A percentile compares a stretch with the other conserved stretches of the same genome.
Evolutionary conservation across 139 green algal genomes (phyloP).

Genomic region (Asterochloris sp.): DNA sequence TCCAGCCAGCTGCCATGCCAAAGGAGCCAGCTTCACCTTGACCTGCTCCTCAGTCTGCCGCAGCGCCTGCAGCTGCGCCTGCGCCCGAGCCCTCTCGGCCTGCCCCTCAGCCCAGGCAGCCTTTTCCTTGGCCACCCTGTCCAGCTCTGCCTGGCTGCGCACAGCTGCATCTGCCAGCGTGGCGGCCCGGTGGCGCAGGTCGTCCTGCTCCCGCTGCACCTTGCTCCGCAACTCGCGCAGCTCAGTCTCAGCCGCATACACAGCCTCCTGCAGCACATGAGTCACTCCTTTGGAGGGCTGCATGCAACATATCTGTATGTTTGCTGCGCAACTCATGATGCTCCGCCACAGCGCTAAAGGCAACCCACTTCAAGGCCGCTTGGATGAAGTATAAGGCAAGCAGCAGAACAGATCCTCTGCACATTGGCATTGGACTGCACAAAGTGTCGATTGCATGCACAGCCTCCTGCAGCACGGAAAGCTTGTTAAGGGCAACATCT

Average conservation of each 20-base stretch:
- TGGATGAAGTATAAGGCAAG: no score
- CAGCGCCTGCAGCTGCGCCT: no score
- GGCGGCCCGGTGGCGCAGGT: conserved; percentile 18
- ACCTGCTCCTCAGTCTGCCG: no score
- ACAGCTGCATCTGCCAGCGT: conserved; percentile 21
- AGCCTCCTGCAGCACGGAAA: no score
- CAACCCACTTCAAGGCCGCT: no score
- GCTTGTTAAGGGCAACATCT: no score
- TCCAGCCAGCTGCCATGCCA: no score
- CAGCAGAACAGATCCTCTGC: no score
- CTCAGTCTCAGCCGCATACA: conserved; percentile 27
- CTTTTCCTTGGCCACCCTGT: conserved; percentile 19
- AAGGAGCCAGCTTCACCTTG: no score
- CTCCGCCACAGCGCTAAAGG: no score
- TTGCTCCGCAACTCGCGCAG: conserved; percentile 9
- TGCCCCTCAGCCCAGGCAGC: conserved; percentile 27
- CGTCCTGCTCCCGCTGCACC: conserved; percentile 29
- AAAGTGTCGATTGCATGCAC: no score
- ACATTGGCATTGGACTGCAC: no score
- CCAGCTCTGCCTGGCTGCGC: conserved; percentile 24
- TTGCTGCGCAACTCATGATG: not conserved
- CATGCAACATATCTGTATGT: not conserved
- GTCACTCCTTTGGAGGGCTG: not conserved
- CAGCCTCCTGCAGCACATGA: conserved; percentile 15
- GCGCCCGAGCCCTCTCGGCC: not conserved